Conservation (phyloP, 129 eudicot species). For the Chrysanthemum lavandulifolium region DNA sequence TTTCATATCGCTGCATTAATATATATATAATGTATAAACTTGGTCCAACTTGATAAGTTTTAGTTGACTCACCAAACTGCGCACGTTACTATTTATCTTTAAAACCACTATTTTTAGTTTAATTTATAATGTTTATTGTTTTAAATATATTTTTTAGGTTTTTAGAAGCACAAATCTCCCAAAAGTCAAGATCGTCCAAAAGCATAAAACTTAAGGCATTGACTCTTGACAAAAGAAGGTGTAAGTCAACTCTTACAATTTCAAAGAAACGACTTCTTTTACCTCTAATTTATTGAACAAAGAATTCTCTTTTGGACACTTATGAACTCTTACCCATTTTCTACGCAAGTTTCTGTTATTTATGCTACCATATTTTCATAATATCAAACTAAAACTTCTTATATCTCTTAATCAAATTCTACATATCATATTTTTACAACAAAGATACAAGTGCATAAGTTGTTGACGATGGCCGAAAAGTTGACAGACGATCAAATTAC, state of each 20-base stretch:
- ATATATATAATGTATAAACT: no score
- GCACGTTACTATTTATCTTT: not conserved
- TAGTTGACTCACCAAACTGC: constrained; percentile 17
- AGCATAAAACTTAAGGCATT: constrained; percentile 17
- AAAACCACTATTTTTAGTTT: not conserved
- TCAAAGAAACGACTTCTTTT: constrained; percentile 38
- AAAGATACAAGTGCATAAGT: constrained; percentile 14
- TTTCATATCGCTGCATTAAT: no score
- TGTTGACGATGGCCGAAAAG: constrained; percentile 38
- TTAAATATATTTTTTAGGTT: not conserved
- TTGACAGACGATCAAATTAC: constrained; percentile 54
- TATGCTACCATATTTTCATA: constrained; percentile 13
- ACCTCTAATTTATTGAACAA: constrained; percentile 37
- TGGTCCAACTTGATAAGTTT: constrained; percentile 7
- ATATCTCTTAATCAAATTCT: not conserved
- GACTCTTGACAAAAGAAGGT: constrained; percentile 21
- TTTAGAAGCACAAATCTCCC: not conserved
- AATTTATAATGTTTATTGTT: not conserved
- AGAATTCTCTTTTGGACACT: constrained; percentile 26
- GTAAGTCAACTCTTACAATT: constrained; percentile 24
- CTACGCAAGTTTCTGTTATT: constrained; percentile 9
- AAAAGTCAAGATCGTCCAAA: constrained; percentile 34
- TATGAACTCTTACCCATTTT: constrained; percentile 32
- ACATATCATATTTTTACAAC: not conserved
- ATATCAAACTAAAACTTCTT: not conserved